Evolutionary conservation across 116 monocot species (phyloP).

Genomic region (Dioscorea cayenensis): DNA sequence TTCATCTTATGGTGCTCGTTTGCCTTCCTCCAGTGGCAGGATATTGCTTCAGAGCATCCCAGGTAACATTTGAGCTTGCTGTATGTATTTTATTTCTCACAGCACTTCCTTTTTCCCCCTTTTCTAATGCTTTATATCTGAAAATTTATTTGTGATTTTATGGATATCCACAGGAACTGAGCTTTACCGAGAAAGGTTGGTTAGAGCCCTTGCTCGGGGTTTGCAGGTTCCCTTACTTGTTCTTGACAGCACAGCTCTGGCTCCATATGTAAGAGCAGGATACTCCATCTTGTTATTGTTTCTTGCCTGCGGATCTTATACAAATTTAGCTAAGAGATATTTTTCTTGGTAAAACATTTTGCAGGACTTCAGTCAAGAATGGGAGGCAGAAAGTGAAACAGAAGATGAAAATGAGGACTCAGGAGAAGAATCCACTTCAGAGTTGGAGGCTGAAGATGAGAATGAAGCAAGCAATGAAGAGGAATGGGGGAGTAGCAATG

Average conservation of each 20-base stretch:
- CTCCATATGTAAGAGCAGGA: constrained; percentile 62
- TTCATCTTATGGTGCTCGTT: constrained; percentile 54
- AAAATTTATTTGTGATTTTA: neutral
- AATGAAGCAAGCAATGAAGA: constrained; percentile 59
- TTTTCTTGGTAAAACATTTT: neutral
- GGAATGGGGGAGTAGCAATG: constrained; percentile 51
- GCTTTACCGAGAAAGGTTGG: constrained; percentile 75
- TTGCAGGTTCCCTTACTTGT: constrained; percentile 73
- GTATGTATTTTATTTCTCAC: neutral
- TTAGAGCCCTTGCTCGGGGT: constrained; percentile 72
- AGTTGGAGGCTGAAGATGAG: constrained; percentile 69
- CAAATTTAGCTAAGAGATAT: neutral
- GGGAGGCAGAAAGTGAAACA: constrained; percentile 49
- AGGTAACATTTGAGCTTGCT: constrained; percentile 35
- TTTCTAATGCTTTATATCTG: neutral
- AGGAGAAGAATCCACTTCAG: constrained; percentile 53
- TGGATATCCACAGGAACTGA: constrained; percentile 60
- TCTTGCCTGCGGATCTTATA: neutral
- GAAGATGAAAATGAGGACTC: constrained; percentile 72
- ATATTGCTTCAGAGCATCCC: constrained; percentile 79
- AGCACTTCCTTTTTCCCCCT: neutral
- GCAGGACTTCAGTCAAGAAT: constrained; percentile 71
- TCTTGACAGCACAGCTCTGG: constrained; percentile 71
- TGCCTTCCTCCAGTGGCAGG: constrained; percentile 64
- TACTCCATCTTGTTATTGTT: neutral